Evolutionary conservation across 345 rosid species (phyloP).

Genomic region (Citrus medica): DNA sequence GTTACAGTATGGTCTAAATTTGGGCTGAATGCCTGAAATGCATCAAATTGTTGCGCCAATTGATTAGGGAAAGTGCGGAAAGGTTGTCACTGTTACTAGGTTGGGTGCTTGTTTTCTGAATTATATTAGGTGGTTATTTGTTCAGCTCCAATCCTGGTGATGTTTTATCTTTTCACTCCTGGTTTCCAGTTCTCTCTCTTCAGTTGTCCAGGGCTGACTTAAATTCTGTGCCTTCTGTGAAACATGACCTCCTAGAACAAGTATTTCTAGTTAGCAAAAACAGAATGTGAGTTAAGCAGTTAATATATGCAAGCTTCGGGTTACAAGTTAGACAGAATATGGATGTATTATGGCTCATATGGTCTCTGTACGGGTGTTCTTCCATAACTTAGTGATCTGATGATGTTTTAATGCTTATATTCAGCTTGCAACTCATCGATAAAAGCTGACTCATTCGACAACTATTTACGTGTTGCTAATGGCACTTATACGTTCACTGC

Average conservation of each 20-base stretch:
- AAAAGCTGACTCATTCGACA: slow-evolving; percentile 24
- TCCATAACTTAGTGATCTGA: not conserved
- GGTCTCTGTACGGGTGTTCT: not conserved
- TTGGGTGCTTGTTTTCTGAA: not conserved
- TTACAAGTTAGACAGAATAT: not conserved
- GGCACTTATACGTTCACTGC: slow-evolving; percentile 43
- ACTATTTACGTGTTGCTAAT: slow-evolving; percentile 29
- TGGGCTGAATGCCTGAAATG: not conserved
- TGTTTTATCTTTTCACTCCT: not conserved
- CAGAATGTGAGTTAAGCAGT: not conserved
- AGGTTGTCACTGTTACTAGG: not conserved
- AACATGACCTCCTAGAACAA: not conserved
- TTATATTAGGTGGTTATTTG: not conserved
- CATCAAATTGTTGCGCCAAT: not conserved
- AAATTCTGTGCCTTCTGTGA: not conserved
- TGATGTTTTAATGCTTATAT: not conserved
- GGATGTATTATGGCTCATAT: not conserved
- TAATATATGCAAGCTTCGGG: not conserved
- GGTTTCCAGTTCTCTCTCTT: not conserved
- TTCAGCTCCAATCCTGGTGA: not conserved
- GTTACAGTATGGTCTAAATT: not conserved
- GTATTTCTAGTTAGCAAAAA: not conserved
- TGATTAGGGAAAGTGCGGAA: not conserved
- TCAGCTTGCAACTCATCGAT: slow-evolving; percentile 51
- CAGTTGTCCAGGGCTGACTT: not conserved